Conservation (phyloP, 2,329 filamentous ascomycete species). For the Alternaria atra region DNA sequence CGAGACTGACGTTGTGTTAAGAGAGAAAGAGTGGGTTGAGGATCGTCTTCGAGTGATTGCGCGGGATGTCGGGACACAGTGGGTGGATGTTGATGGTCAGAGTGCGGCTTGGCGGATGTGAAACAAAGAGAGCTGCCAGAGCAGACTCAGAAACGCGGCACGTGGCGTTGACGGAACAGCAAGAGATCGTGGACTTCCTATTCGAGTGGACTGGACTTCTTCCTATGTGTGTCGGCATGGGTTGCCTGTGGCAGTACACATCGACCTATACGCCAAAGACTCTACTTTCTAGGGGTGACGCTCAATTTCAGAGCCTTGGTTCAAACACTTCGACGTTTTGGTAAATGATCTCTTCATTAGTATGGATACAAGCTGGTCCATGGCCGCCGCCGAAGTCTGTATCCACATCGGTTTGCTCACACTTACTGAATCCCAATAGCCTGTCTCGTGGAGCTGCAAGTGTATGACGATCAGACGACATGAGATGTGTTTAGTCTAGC, state of each 20-base stretch:
- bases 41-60: slow-evolving; percentile 41
- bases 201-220: neutral
- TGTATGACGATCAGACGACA: slow-evolving; percentile 7
- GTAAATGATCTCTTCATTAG: neutral
- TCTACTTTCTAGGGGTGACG: neutral
- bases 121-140: neutral
- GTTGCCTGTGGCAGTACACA: neutral
- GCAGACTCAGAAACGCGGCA: neutral
- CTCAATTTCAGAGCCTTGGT: neutral
- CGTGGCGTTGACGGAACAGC: neutral
- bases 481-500: neutral
- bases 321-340: neutral
- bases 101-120: slow-evolving; percentile 39
- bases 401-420: neutral
- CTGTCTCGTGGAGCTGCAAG: neutral
- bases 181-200: neutral
- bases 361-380: neutral
- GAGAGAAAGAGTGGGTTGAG: slow-evolving; percentile 50
- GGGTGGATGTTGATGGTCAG: slow-evolving; percentile 21
- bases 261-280: neutral
- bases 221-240: neutral
- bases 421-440: neutral
- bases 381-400: neutral
- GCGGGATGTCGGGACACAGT: slow-evolving; percentile 20
- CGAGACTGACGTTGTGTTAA: slow-evolving; percentile 40